phyloP scores from a whole-genome alignment of 2,329 filamentous ascomycete genomes.

The Colletotrichum horii region DNA sequence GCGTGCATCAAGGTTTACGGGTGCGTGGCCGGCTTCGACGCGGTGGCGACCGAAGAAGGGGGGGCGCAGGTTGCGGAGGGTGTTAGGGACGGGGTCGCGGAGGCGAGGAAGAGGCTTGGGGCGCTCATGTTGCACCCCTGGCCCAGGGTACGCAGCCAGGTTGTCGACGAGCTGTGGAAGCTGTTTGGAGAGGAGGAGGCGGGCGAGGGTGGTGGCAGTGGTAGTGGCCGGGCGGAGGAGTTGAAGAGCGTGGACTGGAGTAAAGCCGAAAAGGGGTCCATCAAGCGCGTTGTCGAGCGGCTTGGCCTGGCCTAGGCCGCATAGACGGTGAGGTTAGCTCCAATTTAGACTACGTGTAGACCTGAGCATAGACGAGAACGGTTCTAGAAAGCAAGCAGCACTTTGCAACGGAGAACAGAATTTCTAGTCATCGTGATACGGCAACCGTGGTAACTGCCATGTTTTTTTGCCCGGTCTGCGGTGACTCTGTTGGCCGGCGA shows the following conservation, averaged over 20 bases:
- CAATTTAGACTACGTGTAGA: no score
- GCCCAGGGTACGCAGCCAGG: slow-evolving; percentile 70
- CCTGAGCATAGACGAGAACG: neutral
- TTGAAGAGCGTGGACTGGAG: slow-evolving; percentile 64
- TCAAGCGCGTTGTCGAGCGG: slow-evolving; percentile 47
- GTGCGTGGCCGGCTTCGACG: slow-evolving; percentile 58
- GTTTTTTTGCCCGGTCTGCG: neutral
- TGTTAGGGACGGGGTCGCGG: slow-evolving; percentile 50
- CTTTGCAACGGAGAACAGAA: neutral
- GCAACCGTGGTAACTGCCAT: neutral
- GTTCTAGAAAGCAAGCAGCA: neutral
- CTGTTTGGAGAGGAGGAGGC: slow-evolving; percentile 34
- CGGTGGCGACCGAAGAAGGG: no score
- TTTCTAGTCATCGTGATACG: neutral
- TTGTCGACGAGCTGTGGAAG: slow-evolving; percentile 66
- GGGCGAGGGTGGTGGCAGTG: neutral
- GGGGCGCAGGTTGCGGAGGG: no score
- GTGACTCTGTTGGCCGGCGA: neutral
- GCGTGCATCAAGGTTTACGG: slow-evolving; percentile 83
- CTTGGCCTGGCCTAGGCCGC: slow-evolving; percentile 41
- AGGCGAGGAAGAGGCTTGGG: slow-evolving; percentile 71
- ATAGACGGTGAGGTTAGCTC: no score
- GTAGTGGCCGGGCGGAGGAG: slow-evolving; percentile 27
- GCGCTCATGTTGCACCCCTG: slow-evolving; percentile 82
- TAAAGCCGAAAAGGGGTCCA: slow-evolving; percentile 51